These are phyloP conservation scores for Rhododendron kiyosumense DNA, from an alignment of 148 eudicot genomes.

Conservation along the genomic window DNA sequence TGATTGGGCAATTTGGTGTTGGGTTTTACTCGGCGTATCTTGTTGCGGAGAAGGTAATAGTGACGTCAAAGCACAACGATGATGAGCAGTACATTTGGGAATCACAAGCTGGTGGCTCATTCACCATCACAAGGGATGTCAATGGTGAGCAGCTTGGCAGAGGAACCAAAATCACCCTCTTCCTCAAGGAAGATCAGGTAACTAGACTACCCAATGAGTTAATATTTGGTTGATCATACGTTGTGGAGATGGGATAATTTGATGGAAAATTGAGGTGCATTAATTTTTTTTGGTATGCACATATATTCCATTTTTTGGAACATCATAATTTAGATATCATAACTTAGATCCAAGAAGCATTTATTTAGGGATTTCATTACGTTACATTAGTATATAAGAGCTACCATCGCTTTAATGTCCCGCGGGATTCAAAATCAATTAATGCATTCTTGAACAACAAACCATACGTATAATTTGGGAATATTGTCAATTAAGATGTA, in stretches of 20 bases:
- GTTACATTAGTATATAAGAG: too few species aligned
- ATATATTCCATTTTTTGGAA: too few species aligned
- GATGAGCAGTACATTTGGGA: constrained; percentile 91
- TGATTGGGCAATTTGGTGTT: constrained; percentile 94
- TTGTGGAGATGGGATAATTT: background rate
- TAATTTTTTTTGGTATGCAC: background rate
- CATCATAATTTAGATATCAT: too few species aligned
- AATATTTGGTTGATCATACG: too few species aligned
- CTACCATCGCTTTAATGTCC: background rate
- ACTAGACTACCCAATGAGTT: too few species aligned
- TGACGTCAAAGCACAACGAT: constrained; percentile 82
- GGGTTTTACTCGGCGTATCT: constrained; percentile 91
- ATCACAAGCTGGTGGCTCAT: constrained; percentile 88
- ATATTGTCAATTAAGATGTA: background rate
- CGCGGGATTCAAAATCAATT: too few species aligned
- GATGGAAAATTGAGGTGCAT: background rate
- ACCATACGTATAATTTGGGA: background rate
- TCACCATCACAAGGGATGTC: constrained; percentile 73
- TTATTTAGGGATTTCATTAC: background rate
- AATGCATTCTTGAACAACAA: too few species aligned
- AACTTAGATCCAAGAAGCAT: too few species aligned
- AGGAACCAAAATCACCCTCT: constrained; percentile 90
- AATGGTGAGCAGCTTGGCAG: constrained; percentile 77
- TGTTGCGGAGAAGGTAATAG: constrained; percentile 86
- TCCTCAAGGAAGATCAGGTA: constrained; percentile 91